phyloP scores from a whole-genome alignment of 331 rosid genomes.

The Quercus phellos region DNA sequence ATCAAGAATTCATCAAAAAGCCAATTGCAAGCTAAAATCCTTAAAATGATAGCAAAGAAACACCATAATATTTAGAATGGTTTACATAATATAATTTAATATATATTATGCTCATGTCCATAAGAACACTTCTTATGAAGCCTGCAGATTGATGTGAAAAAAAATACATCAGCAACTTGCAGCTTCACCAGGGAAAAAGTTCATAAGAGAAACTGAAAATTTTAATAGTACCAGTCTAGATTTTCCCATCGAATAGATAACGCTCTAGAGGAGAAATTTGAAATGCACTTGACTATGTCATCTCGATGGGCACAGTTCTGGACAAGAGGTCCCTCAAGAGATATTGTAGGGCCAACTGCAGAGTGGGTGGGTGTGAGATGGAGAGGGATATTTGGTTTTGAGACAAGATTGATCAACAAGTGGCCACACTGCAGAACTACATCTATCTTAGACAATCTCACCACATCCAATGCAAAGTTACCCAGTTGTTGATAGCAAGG shows the following conservation, averaged over 20 bases:
- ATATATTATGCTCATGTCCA: neutral
- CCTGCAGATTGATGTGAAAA: neutral
- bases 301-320: neutral
- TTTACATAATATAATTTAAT: neutral
- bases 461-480: neutral
- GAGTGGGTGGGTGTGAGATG: too few species aligned
- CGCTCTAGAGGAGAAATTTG: neutral
- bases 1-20: conserved; percentile 1
- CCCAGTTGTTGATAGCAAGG: neutral
- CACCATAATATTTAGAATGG: neutral
- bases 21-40: neutral
- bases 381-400: too few species aligned
- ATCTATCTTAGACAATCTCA: neutral
- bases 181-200: neutral
- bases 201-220: neutral
- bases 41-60: neutral
- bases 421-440: neutral
- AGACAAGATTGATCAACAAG: neutral
- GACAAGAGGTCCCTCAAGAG: neutral
- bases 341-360: neutral
- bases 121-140: neutral
- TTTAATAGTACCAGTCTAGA: neutral
- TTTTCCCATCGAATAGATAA: neutral
- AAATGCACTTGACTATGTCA: neutral
- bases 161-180: neutral